phyloP scores from a whole-genome alignment of 768 basidiomycete genomes.

The Amanita inopinata region DNA sequence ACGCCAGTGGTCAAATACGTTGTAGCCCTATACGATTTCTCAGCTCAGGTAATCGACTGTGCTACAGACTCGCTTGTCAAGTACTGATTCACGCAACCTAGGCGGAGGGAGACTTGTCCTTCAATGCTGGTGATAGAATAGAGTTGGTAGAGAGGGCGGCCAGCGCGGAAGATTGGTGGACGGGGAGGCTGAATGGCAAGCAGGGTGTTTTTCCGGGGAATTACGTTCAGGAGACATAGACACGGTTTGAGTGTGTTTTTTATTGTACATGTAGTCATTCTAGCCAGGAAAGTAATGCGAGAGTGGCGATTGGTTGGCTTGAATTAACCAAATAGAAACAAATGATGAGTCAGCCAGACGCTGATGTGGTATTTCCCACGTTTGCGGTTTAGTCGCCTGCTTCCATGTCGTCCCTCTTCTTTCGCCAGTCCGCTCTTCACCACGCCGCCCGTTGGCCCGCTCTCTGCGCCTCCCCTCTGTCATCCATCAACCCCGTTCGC shows the following conservation, averaged over 20 bases:
- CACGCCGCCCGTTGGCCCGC: conserved; percentile 23
- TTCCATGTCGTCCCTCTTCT: conserved; percentile 20
- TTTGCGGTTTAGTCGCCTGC: conserved; percentile 14
- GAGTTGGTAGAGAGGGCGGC: conserved; percentile 78
- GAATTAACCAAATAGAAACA: conserved; percentile 16
- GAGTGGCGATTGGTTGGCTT: conserved; percentile 21
- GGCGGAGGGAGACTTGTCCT: conserved; percentile 89
- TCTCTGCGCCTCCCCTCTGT: conserved; percentile 22
- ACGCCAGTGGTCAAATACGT: conserved; percentile 62
- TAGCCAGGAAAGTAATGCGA: no score
- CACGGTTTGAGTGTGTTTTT: no score
- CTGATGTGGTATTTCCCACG: conserved; percentile 3
- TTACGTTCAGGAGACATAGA: conserved; percentile 50
- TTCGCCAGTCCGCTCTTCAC: conserved; percentile 21
- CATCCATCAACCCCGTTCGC: conserved; percentile 29
- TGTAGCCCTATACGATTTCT: conserved; percentile 91
- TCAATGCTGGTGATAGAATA: conserved; percentile 83
- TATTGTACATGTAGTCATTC: no score
- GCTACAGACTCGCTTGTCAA: neutral
- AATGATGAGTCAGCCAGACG: conserved; percentile 13
- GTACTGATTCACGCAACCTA: conserved; percentile 17
- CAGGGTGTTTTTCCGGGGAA: conserved; percentile 90
- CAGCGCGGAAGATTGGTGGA: conserved; percentile 96
- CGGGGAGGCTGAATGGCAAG: conserved; percentile 70
- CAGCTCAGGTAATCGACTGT: conserved; percentile 55